Evolutionary conservation across 768 basidiomycete species (phyloP).

Genomic region (Naganishia friedmannii): DNA sequence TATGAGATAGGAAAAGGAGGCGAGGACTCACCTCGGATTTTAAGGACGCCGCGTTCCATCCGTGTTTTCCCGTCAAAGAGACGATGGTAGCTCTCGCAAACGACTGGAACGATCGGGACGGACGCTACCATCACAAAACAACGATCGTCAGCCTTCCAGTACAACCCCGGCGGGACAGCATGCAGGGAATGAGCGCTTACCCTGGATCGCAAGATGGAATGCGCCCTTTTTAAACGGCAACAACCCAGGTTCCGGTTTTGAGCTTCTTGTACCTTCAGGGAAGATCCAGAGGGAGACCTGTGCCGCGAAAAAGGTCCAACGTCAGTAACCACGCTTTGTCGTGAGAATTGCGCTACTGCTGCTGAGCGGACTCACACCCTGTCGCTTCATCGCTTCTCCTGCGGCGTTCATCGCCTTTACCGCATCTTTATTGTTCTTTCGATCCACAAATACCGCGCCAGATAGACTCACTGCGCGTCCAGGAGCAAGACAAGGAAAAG

Average conservation of each 20-base stretch:
- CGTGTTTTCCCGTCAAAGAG: slow-evolving; percentile 66
- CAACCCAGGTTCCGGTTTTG: slow-evolving; percentile 63
- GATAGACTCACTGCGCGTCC: slow-evolving; percentile 64
- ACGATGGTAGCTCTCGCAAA: slow-evolving; percentile 89
- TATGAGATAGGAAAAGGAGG: not conserved
- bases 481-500: not conserved
- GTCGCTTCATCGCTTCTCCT: slow-evolving; percentile 70
- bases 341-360: too few species aligned
- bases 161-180: not conserved
- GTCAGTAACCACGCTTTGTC: not conserved
- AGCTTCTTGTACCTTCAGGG: slow-evolving; percentile 90
- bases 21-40: slow-evolving; percentile 67
- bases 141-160: not conserved
- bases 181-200: slow-evolving; percentile 51
- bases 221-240: slow-evolving; percentile 96
- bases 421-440: slow-evolving; percentile 71
- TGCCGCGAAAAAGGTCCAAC: slow-evolving; percentile 47
- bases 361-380: slow-evolving; percentile 41
- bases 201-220: slow-evolving; percentile 90
- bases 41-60: slow-evolving; percentile 73
- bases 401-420: slow-evolving; percentile 72
- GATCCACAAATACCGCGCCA: slow-evolving; percentile 86
- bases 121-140: slow-evolving; percentile 39
- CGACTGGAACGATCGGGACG: slow-evolving; percentile 85
- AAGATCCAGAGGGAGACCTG: slow-evolving; percentile 82